Conservation (phyloP, 495 filamentous ascomycete genomes). For the Penicillium turbatum region DNA sequence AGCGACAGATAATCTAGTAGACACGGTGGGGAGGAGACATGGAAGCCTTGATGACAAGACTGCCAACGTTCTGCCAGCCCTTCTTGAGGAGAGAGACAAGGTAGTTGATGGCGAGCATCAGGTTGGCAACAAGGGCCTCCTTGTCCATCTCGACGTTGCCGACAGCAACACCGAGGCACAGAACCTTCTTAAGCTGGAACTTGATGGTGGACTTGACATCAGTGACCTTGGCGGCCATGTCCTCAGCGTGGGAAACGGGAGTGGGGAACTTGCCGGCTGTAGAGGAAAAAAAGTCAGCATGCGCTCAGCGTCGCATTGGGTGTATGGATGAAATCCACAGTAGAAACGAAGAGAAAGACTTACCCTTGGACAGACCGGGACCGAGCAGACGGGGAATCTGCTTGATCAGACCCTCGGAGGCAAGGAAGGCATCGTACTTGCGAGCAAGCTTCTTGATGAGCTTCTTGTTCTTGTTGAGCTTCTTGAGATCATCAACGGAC, state of each 20-base stretch:
- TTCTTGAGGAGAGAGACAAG: conserved; percentile 98
- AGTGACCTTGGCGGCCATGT: conserved; percentile 86
- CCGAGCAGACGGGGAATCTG: conserved; percentile 99
- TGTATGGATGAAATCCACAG: background rate
- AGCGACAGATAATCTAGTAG: conserved; percentile 63
- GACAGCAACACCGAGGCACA: conserved; percentile 98
- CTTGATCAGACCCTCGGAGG: conserved; percentile 95
- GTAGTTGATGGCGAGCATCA: conserved; percentile 99
- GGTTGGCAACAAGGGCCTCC: conserved; percentile 94
- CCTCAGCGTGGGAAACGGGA: conserved; percentile 91
- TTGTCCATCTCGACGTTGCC: conserved; percentile 96
- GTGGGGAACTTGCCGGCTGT: conserved; percentile 98
- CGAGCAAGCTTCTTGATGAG: conserved; percentile 99
- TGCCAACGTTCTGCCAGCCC: conserved; percentile 99
- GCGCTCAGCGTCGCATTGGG: background rate
- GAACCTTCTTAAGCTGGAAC: conserved; percentile 99
- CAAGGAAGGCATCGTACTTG: conserved; percentile 99
- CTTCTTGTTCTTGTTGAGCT: conserved; percentile 99
- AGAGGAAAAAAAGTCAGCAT: conserved; percentile 17
- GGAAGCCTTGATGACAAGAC: conserved; percentile 97
- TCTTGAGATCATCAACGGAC: conserved; percentile 97
- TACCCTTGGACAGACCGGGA: conserved; percentile 97
- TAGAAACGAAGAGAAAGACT: conserved; percentile 19
- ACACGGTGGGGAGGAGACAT: conserved; percentile 97
- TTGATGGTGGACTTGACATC: conserved; percentile 99